Evolutionary conservation across 1,284 basidiomycete genomes (phyloP), one percentile per base, ranked within the genome.

Genomic region (Xerocomus nothofagi): DNA sequence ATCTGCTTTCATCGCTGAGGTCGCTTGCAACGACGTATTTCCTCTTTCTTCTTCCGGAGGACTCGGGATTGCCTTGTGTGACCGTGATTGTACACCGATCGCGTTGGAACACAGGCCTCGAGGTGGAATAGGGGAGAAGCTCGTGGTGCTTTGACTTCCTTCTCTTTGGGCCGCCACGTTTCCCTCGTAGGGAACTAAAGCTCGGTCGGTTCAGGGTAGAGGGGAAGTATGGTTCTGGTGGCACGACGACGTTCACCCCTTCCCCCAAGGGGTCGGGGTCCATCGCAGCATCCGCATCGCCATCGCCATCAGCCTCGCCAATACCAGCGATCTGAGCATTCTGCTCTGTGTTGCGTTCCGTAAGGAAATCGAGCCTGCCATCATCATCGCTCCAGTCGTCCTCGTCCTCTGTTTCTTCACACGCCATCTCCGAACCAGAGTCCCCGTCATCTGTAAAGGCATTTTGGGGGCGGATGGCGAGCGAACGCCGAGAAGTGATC

Each of bases 21-120:
- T 99, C 96, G 62, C 92, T 96, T 3, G 93, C 90, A 17, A 98
- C 88, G 6, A 98, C 78, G 68, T 98, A 99, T 38, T 80, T 78
- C 60, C 84, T 83, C 52, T 71, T 74, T 51, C 81, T 78, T 58
- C 88, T 78, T 26, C 77, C 79, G 33, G 77, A 78, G 0, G 65
- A 73, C 31, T 77, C 79, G 0, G 91, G 90, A 55, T 89, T 80
- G 3, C 93, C 93, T 59, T 98, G 95, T 0, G 82, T 89, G 44
- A 98, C 70, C 0, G 83, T 87, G 59, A 98, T 91, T 6, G 93
- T 96, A 68, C 94, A 98, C 18, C 96, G 77, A 66, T 99, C 95
- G 47, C 93, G 80, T 61, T 93, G 88, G 71, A 95, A 98, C 23
- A 83, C 63, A 0, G 96, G 93, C 11, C 93, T 79, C 5, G 82